Conservation (phyloP, 805 yeast species). For the Nakazawaea holstii region DNA sequence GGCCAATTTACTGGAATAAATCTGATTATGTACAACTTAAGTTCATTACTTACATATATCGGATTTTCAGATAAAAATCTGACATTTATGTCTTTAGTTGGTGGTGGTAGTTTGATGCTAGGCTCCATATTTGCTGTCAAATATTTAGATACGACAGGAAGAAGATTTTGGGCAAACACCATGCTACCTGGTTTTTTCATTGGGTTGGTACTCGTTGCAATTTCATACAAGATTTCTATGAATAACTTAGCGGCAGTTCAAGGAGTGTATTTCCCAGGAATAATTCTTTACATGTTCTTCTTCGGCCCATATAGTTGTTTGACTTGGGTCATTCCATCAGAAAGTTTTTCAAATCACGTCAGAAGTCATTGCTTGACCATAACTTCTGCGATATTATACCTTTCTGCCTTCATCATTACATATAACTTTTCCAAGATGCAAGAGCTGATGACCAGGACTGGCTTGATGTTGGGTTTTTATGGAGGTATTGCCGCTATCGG, state of each 20-base stretch:
- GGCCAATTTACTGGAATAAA: constrained; percentile 69
- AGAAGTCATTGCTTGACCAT: constrained; percentile 65
- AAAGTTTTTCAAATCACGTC: constrained; percentile 52
- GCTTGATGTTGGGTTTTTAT: constrained; percentile 60
- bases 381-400: constrained; percentile 47
- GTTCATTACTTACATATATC: constrained; percentile 48
- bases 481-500: constrained; percentile 63
- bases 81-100: constrained; percentile 64
- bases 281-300: constrained; percentile 58
- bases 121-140: constrained; percentile 65
- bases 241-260: constrained; percentile 38
- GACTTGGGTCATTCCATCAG: constrained; percentile 68
- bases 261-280: constrained; percentile 58
- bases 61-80: constrained; percentile 48
- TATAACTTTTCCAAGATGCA: constrained; percentile 58
- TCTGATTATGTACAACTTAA: constrained; percentile 61
- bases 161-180: constrained; percentile 58
- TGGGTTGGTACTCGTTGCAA: constrained; percentile 57
- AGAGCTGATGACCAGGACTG: constrained; percentile 52
- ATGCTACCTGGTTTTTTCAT: constrained; percentile 48
- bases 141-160: constrained; percentile 52
- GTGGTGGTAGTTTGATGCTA: constrained; percentile 56
- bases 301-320: constrained; percentile 63
- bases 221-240: constrained; percentile 43
- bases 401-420: constrained; percentile 61